These are phyloP conservation scores for Aureobasidium sp. DNA, from an alignment of 2,329 filamentous ascomycete genomes.

Conservation along the genomic window DNA sequence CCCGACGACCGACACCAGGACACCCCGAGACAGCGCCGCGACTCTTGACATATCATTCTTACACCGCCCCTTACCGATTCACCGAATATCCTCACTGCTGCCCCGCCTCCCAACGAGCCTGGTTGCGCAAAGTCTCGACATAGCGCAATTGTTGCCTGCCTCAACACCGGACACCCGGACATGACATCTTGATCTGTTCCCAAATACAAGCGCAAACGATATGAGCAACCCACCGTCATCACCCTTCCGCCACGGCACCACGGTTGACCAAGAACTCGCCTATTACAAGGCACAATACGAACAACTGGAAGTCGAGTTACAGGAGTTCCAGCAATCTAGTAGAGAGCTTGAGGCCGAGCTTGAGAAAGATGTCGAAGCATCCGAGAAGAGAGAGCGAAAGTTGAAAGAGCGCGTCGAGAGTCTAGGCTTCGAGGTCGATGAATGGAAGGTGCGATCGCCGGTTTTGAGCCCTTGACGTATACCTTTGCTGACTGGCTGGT, in stretches of 20 bases:
- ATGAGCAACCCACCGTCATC: slow-evolving; percentile 26
- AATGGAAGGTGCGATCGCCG: slow-evolving; percentile 78
- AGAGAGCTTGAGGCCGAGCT: slow-evolving; percentile 89
- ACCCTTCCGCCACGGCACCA: slow-evolving; percentile 28
- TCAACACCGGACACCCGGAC: neutral
- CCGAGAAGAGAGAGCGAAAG: slow-evolving; percentile 83
- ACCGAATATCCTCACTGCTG: neutral
- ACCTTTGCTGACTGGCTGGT: slow-evolving; percentile 14
- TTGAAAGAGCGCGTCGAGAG: slow-evolving; percentile 81
- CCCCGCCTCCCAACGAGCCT: neutral
- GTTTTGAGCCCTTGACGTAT: neutral
- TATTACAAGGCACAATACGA: slow-evolving; percentile 98
- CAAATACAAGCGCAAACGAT: neutral
- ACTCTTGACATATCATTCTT: neutral
- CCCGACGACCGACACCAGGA: neutral
- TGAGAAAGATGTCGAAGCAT: slow-evolving; percentile 91
- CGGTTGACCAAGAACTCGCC: slow-evolving; percentile 64
- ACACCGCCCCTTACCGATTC: neutral
- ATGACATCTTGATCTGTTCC: slow-evolving; percentile 1
- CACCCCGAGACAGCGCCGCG: slow-evolving; percentile 1
- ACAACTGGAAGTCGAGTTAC: slow-evolving; percentile 79
- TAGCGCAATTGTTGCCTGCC: neutral
- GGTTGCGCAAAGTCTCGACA: neutral
- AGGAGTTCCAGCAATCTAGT: slow-evolving; percentile 89
- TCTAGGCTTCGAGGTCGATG: slow-evolving; percentile 81